phyloP scores from a whole-genome alignment of 441 rosid genomes.

The Flueggea neowawraea region DNA sequence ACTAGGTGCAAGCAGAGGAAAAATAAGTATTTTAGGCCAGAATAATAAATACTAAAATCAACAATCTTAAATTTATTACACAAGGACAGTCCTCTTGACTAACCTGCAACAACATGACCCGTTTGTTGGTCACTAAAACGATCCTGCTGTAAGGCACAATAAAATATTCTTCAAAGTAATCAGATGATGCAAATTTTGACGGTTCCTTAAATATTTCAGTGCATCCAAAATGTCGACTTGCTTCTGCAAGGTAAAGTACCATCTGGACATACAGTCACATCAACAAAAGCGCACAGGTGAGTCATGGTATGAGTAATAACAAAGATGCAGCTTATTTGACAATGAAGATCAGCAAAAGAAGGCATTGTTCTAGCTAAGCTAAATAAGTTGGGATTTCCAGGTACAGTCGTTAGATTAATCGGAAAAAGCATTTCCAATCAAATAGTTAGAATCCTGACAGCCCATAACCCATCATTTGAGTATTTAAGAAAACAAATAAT shows the following conservation, averaged over 20 bases:
- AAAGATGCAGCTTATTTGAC: no score
- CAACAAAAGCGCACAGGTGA: neutral
- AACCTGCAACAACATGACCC: conserved; percentile 92
- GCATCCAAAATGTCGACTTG: conserved; percentile 90
- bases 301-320: no score
- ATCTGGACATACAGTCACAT: conserved; percentile 54
- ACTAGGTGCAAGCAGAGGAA: conserved; percentile 42
- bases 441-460: no score
- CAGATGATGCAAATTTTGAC: conserved; percentile 89
- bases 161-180: conserved; percentile 89
- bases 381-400: no score
- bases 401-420: no score
- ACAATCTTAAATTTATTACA: neutral
- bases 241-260: conserved; percentile 93
- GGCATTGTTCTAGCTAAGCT: no score
- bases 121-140: conserved; percentile 80
- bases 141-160: conserved; percentile 76
- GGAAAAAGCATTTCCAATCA: no score
- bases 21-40: conserved; percentile 7
- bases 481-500: no score
- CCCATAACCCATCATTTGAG: no score
- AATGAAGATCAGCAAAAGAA: no score
- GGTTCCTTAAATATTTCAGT: conserved; percentile 97
- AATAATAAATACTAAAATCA: neutral
- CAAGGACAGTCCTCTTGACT: conserved; percentile 4